A percentile compares a stretch with the other conserved stretches of the same genome.
phyloP scores from a whole-genome alignment of 306 rosid species.

The Erythrophleum fordii region DNA sequence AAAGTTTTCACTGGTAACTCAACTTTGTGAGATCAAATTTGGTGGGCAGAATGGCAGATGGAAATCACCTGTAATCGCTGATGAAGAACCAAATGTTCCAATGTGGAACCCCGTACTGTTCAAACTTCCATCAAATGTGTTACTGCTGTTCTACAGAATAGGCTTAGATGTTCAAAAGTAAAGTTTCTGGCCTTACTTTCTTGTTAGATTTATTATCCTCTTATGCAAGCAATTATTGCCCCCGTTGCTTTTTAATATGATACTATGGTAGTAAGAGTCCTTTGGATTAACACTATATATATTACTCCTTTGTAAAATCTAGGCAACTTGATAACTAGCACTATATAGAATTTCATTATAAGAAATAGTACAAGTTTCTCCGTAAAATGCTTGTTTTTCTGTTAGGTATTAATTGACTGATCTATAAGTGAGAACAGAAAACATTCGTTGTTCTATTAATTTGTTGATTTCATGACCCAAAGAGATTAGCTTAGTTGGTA shows the following conservation, averaged over 20 bases:
- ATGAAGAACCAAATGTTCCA: slow-evolving; percentile 79
- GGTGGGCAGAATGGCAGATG: slow-evolving; percentile 73
- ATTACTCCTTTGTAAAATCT: not conserved
- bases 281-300: not conserved
- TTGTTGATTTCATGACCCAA: not conserved
- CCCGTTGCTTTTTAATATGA: slow-evolving; percentile 9
- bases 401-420: too few relatives aligned
- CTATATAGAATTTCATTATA: not conserved
- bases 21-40: slow-evolving; percentile 34
- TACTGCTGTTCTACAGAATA: slow-evolving; percentile 83
- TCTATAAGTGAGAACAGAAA: not conserved
- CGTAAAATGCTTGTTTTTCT: not conserved
- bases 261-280: not conserved
- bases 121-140: slow-evolving; percentile 81
- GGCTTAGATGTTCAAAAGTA: slow-evolving; percentile 90
- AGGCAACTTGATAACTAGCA: not conserved
- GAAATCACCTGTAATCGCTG: slow-evolving; percentile 71
- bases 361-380: slow-evolving; percentile 10
- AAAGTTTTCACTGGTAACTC: slow-evolving; percentile 2
- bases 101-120: slow-evolving; percentile 95
- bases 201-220: not conserved
- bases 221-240: not conserved
- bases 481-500: not conserved
- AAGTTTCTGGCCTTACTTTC: slow-evolving; percentile 32
- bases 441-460: not conserved